These are phyloP conservation scores for Didymella lethalis DNA, from an alignment of 2,329 filamentous ascomycete species.

Conservation along the genomic window DNA sequence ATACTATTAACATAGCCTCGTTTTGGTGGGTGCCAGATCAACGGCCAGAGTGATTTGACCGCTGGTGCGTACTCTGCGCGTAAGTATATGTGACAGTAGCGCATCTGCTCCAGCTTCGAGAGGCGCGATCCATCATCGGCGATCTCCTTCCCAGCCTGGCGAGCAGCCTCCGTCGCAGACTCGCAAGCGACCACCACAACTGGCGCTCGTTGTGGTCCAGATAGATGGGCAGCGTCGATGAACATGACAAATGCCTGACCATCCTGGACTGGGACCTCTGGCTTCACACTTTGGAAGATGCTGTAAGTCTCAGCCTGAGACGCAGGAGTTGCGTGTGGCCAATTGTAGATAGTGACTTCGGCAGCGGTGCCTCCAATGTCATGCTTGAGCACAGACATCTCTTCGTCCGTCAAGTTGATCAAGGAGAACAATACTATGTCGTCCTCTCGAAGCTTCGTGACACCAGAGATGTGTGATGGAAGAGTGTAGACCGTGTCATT, in stretches of 20 bases:
- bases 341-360: constrained; percentile 19
- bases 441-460: constrained; percentile 53
- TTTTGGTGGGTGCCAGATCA: constrained; percentile 7
- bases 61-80: neutral
- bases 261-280: neutral
- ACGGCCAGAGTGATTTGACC: constrained; percentile 1
- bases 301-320: constrained; percentile 15
- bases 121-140: neutral
- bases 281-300: constrained; percentile 11
- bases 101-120: neutral
- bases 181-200: constrained; percentile 8
- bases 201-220: constrained; percentile 4
- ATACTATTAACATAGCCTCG: neutral
- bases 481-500: neutral
- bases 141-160: neutral
- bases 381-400: constrained; percentile 1
- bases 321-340: constrained; percentile 14
- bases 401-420: constrained; percentile 14
- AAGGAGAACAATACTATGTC: constrained; percentile 10
- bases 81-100: constrained; percentile 2
- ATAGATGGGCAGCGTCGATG: constrained; percentile 4
- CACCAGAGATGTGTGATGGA: constrained; percentile 18
- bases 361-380: constrained; percentile 12
- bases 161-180: neutral
- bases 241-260: constrained; percentile 10